Conservation (phyloP, 129 eudicot genomes). For the Saposhnikovia divaricata region DNA sequence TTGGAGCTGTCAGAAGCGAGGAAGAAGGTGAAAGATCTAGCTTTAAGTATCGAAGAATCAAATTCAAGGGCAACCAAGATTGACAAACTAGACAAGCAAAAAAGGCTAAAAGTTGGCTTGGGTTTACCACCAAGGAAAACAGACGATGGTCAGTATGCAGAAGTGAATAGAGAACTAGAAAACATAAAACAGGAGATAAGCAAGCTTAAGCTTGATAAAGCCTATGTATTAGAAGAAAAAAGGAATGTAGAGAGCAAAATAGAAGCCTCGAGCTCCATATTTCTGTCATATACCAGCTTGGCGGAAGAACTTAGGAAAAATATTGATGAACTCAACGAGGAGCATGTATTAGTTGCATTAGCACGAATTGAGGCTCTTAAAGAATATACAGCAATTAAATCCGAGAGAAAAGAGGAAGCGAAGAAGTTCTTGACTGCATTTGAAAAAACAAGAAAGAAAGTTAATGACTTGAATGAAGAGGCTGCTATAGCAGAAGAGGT, state of each 20-base stretch:
- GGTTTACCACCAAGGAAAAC: constrained; percentile 7
- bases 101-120: constrained; percentile 20
- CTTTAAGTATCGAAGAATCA: constrained; percentile 49
- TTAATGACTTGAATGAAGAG: constrained; percentile 25
- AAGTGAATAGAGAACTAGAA: constrained; percentile 51
- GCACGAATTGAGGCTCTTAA: constrained; percentile 70
- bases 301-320: constrained; percentile 42
- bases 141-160: constrained; percentile 22
- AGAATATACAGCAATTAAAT: constrained; percentile 50
- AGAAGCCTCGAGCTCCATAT: constrained; percentile 37
- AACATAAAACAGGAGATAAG: constrained; percentile 43
- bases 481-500: constrained; percentile 21
- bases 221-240: constrained; percentile 46
- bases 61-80: constrained; percentile 29
- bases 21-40: constrained; percentile 42
- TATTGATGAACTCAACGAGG: constrained; percentile 55
- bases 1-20: constrained; percentile 49
- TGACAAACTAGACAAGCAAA: constrained; percentile 17
- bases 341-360: constrained; percentile 60
- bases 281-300: constrained; percentile 21
- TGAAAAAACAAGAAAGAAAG: constrained; percentile 32
- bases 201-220: constrained; percentile 53
- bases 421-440: constrained; percentile 17
- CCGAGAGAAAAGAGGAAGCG: constrained; percentile 31
- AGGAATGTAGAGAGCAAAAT: constrained; percentile 54